Percentiles rank a stretch among this genome's conserved stretches.
These are phyloP conservation scores for Salix koriyanagi DNA, from an alignment of 345 rosid genomes.

Conservation along the genomic window DNA sequence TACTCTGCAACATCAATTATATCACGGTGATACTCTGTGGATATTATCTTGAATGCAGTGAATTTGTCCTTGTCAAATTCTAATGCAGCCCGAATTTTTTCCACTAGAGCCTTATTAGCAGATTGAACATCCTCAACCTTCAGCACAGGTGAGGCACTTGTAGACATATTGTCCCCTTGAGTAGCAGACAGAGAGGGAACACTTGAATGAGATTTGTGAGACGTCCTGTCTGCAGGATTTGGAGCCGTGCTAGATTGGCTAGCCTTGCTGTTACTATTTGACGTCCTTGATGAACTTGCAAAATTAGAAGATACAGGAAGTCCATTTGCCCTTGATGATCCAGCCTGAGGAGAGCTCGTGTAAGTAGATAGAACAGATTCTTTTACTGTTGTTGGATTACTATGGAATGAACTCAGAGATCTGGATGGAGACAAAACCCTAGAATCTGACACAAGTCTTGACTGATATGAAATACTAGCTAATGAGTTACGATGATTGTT, in stretches of 20 bases:
- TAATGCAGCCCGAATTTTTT: conserved; percentile 19
- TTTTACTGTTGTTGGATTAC: not conserved
- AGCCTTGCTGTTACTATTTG: not conserved
- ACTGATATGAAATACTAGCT: not conserved
- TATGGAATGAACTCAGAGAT: not conserved
- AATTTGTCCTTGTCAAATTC: conserved; percentile 18
- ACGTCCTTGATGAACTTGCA: conserved; percentile 13
- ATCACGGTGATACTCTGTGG: conserved; percentile 17
- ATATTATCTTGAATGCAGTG: conserved; percentile 19
- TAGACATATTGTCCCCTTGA: not conserved
- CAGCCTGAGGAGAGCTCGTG: not conserved
- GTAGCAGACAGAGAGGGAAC: not conserved
- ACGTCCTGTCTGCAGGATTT: not conserved
- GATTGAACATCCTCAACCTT: conserved; percentile 14
- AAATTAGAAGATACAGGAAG: not conserved
- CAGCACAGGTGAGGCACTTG: not conserved
- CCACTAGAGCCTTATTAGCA: conserved; percentile 27
- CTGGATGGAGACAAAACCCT: not conserved
- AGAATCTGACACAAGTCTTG: conserved; percentile 2
- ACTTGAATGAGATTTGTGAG: not conserved
- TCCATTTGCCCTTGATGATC: not conserved
- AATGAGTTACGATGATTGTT: not conserved
- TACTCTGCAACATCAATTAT: conserved; percentile 11
- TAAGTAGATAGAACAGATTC: not conserved
- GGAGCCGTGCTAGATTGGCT: conserved; percentile 1